A percentile compares a stretch with the other conserved stretches of the same genome.
Conservation (phyloP, 768 basidiomycete species). For the Candolleomyces eurysporus region DNA sequence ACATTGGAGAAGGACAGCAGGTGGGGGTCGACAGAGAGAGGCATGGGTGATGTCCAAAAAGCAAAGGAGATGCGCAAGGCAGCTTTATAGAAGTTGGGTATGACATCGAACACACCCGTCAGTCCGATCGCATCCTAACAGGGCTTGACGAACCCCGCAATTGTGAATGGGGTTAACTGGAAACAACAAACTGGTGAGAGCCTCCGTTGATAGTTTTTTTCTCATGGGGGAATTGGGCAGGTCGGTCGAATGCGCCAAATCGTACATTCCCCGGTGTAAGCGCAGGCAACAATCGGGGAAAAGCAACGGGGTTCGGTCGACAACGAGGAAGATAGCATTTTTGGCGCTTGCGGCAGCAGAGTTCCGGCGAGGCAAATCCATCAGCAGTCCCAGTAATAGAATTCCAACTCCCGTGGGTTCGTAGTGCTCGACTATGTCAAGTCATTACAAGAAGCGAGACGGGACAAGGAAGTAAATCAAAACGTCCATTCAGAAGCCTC, state of each 20-base stretch:
- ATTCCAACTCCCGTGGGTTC: slow-evolving; percentile 21
- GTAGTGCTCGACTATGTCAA: slow-evolving; percentile 29
- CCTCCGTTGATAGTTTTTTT: slow-evolving; percentile 1
- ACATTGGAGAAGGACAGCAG: not conserved
- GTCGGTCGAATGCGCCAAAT: not conserved
- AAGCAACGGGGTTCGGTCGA: not conserved
- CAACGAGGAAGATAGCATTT: slow-evolving; percentile 12
- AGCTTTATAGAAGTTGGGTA: slow-evolving; percentile 22
- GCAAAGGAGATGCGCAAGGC: slow-evolving; percentile 9
- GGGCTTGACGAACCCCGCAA: slow-evolving; percentile 4
- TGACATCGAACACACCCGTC: slow-evolving; percentile 28
- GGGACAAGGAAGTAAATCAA: slow-evolving; percentile 25
- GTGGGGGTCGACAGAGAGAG: slow-evolving; percentile 11
- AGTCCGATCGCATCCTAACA: slow-evolving; percentile 8
- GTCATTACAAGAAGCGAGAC: slow-evolving; percentile 27
- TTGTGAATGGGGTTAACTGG: slow-evolving; percentile 7
- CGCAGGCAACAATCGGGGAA: slow-evolving; percentile 1
- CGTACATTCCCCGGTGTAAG: slow-evolving; percentile 9
- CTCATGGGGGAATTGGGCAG: slow-evolving; percentile 2
- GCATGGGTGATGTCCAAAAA: slow-evolving; percentile 5
- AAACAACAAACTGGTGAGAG: slow-evolving; percentile 6
- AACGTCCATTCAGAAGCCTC: slow-evolving; percentile 8
- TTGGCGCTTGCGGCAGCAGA: slow-evolving; percentile 18
- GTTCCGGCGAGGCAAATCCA: slow-evolving; percentile 13
- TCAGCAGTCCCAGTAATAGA: slow-evolving; percentile 18